Percentiles rank a stretch among this genome's conserved stretches.
These are phyloP conservation scores for Liquidambar formosana DNA, from an alignment of 164 flowering plant genomes.

Conservation along the genomic window DNA sequence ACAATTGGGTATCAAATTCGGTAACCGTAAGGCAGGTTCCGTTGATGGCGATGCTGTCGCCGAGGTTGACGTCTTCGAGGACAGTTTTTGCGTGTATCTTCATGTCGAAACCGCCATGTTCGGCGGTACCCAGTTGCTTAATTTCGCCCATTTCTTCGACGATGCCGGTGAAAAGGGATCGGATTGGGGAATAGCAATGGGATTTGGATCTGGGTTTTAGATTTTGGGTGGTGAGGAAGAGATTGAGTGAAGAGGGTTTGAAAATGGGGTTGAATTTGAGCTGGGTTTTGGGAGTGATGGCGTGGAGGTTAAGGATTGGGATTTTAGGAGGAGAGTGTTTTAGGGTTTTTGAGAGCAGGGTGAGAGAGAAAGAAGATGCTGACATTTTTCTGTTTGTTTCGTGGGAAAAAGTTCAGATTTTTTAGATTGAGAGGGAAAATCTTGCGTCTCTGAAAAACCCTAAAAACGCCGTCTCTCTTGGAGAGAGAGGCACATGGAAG, in stretches of 20 bases:
- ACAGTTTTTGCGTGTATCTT: constrained; percentile 58
- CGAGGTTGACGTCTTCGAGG: constrained; percentile 70
- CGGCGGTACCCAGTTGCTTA: constrained; percentile 50
- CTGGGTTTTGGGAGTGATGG: constrained; percentile 10
- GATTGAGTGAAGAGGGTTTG: constrained; percentile 19
- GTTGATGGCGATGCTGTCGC: constrained; percentile 93
- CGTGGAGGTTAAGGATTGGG: constrained; percentile 9
- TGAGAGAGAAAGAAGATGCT: constrained; percentile 11
- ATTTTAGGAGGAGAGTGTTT: constrained; percentile 2
- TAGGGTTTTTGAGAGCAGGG: constrained; percentile 21
- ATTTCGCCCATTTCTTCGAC: constrained; percentile 88
- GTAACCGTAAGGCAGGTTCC: constrained; percentile 93
- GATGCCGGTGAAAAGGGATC: constrained; percentile 80
- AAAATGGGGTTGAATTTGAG: constrained; percentile 19
- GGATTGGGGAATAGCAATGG: constrained; percentile 18
- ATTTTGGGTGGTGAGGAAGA: constrained; percentile 16
- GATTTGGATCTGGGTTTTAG: constrained; percentile 13
- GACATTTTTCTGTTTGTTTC: constrained; percentile 17
- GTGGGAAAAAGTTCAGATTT: not conserved
- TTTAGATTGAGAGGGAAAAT: too few species aligned
- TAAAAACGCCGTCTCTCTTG: too few species aligned
- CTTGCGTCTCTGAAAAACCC: too few species aligned
- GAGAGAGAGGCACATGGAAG: too few species aligned
- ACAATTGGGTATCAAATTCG: constrained; percentile 41
- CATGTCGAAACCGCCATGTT: constrained; percentile 64